phyloP scores from a whole-genome alignment of 1,284 basidiomycete species.

The Rhodotorula sp. region DNA sequence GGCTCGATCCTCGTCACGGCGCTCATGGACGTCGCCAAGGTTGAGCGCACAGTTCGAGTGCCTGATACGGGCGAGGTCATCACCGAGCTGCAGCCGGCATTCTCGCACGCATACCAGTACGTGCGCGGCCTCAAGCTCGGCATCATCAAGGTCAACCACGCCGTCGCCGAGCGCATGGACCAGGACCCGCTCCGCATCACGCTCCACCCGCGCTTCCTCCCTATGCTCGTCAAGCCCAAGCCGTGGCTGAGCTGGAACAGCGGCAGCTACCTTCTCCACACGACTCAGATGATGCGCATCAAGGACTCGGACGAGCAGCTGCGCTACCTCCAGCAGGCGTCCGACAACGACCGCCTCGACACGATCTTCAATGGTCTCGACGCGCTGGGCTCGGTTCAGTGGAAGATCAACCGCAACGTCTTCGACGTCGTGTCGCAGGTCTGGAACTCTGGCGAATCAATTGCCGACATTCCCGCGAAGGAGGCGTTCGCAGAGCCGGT shows the following conservation, averaged over 20 bases:
- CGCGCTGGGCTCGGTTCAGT: slow-evolving; percentile 85
- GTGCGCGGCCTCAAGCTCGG: slow-evolving; percentile 88
- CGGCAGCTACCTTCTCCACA: slow-evolving; percentile 82
- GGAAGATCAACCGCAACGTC: slow-evolving; percentile 79
- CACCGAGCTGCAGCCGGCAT: slow-evolving; percentile 82
- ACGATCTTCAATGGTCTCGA: slow-evolving; percentile 86
- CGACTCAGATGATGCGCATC: slow-evolving; percentile 79
- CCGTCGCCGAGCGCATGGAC: slow-evolving; percentile 74
- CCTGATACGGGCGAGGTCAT: slow-evolving; percentile 59
- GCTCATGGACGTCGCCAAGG: slow-evolving; percentile 78
- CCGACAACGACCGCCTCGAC: slow-evolving; percentile 73
- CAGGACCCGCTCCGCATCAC: slow-evolving; percentile 74
- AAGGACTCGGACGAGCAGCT: slow-evolving; percentile 88
- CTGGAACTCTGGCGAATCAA: slow-evolving; percentile 69
- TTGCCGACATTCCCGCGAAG: slow-evolving; percentile 50
- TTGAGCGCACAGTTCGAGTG: slow-evolving; percentile 65
- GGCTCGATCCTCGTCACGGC: slow-evolving; percentile 81
- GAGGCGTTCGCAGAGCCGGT: slow-evolving; percentile 46
- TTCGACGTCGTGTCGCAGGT: slow-evolving; percentile 71
- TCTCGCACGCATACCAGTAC: slow-evolving; percentile 91
- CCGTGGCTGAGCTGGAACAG: slow-evolving; percentile 78
- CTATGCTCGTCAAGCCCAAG: slow-evolving; percentile 90
- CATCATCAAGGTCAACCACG: slow-evolving; percentile 83
- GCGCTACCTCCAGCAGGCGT: slow-evolving; percentile 75
- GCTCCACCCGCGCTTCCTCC: slow-evolving; percentile 88